phyloP scores from a whole-genome alignment of 345 rosid species.

The Raphanus sativus region DNA sequence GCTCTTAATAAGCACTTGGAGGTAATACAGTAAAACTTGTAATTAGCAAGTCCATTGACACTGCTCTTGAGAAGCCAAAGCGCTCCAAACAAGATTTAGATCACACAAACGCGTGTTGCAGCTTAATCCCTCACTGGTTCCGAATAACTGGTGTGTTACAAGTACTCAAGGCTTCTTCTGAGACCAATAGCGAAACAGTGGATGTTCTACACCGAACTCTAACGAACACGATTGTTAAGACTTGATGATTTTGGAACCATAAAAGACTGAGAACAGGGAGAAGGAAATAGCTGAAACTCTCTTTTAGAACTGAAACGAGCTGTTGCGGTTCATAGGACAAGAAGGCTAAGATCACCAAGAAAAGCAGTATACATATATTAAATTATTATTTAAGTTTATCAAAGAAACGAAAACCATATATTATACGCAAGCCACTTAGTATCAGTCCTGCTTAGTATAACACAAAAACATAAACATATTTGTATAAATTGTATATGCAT shows the following conservation, averaged over 20 bases:
- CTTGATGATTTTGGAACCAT: constrained; percentile 35
- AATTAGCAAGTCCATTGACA: background rate
- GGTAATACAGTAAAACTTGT: background rate
- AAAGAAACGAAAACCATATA: background rate
- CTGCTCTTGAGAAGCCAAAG: constrained; percentile 37
- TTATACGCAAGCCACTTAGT: background rate
- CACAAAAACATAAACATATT: constrained; percentile 3
- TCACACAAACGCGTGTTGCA: constrained; percentile 48
- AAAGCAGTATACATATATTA: too few species aligned
- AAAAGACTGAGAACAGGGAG: constrained; percentile 4
- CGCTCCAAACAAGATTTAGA: constrained; percentile 45
- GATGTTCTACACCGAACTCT: constrained; percentile 23
- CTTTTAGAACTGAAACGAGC: constrained; percentile 16
- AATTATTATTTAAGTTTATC: background rate
- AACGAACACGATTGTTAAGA: background rate
- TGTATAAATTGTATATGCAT: constrained; percentile 10
- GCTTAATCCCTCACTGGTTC: constrained; percentile 37
- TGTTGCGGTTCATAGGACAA: constrained; percentile 33
- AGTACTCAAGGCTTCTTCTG: constrained; percentile 31
- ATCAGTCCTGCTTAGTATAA: background rate
- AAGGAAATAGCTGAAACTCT: background rate
- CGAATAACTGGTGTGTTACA: constrained; percentile 55
- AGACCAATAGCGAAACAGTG: constrained; percentile 27
- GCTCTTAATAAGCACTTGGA: background rate
- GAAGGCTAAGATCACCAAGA: background rate